These are phyloP conservation scores for Starmerella roubikii DNA, from an alignment of 805 yeast species.

Conservation along the genomic window DNA sequence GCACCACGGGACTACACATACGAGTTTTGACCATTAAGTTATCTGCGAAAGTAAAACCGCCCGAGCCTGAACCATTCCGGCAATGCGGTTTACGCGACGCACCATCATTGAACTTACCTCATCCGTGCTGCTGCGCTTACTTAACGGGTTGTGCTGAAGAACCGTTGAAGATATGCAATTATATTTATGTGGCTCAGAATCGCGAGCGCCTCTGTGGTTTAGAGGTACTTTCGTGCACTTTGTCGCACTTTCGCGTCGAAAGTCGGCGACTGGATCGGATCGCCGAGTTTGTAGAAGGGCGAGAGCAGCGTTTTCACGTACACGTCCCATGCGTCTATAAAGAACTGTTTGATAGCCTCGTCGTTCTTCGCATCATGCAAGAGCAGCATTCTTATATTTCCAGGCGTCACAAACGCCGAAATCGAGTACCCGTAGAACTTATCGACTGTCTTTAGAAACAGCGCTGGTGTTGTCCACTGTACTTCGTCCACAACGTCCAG, in stretches of 20 bases:
- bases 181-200: too few relatives aligned
- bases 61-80: too few relatives aligned
- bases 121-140: too few relatives aligned
- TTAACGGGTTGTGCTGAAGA: neutral
- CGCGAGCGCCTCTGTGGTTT: too few relatives aligned
- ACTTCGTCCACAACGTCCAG: constrained; percentile 82
- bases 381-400: constrained; percentile 69
- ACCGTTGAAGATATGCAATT: neutral
- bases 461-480: constrained; percentile 59
- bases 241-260: constrained; percentile 65
- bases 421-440: constrained; percentile 69
- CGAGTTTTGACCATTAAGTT: too few relatives aligned
- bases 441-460: constrained; percentile 68
- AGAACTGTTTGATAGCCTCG: constrained; percentile 67
- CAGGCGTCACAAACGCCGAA: constrained; percentile 79
- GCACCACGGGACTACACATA: too few relatives aligned
- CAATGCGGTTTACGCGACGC: too few relatives aligned
- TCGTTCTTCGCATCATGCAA: constrained; percentile 54
- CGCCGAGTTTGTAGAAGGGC: constrained; percentile 73
- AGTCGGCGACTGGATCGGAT: constrained; percentile 54
- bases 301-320: constrained; percentile 73
- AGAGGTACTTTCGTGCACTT: constrained; percentile 65
- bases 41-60: too few relatives aligned
- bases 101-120: too few relatives aligned
- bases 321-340: constrained; percentile 71